Evolutionary conservation across 2,329 filamentous ascomycete genomes (phyloP).

Genomic region (Falciphora oryzae): DNA sequence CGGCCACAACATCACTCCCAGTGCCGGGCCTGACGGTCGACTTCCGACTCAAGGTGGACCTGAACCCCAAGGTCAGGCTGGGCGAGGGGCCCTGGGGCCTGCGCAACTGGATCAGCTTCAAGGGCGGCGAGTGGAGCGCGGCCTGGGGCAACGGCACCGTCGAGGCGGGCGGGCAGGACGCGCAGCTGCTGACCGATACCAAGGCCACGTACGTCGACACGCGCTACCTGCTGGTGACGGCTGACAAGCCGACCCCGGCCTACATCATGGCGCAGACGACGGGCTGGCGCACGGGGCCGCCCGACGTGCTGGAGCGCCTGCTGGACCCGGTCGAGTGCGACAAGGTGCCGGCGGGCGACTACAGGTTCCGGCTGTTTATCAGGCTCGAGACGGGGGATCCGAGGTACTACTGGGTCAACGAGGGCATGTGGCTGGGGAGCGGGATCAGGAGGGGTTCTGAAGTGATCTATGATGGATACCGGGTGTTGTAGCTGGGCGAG

Average conservation of each 20-base stretch:
- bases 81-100: slow-evolving; percentile 14
- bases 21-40: slow-evolving; percentile 12
- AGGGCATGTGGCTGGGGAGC: slow-evolving; percentile 19
- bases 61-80: slow-evolving; percentile 14
- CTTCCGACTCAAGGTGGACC: slow-evolving; percentile 14
- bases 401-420: slow-evolving; percentile 20
- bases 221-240: slow-evolving; percentile 15
- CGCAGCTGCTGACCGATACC: slow-evolving; percentile 15
- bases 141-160: slow-evolving; percentile 15
- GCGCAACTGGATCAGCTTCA: slow-evolving; percentile 17
- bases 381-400: slow-evolving; percentile 22
- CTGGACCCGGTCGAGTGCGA: slow-evolving; percentile 17
- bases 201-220: slow-evolving; percentile 16
- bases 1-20: slow-evolving; percentile 11
- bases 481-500: not conserved
- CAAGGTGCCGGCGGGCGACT: slow-evolving; percentile 18
- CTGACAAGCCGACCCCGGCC: slow-evolving; percentile 12
- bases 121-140: slow-evolving; percentile 14
- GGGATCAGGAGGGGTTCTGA: slow-evolving; percentile 16
- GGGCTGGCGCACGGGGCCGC: slow-evolving; percentile 17
- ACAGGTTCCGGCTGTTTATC: slow-evolving; percentile 20
- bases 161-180: slow-evolving; percentile 16
- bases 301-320: slow-evolving; percentile 14
- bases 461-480: slow-evolving; percentile 10
- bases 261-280: slow-evolving; percentile 18